Evolutionary conservation across 768 basidiomycete species (phyloP), one percentile per base, ranked within the genome.

Genomic region (Lepiota venenata): DNA sequence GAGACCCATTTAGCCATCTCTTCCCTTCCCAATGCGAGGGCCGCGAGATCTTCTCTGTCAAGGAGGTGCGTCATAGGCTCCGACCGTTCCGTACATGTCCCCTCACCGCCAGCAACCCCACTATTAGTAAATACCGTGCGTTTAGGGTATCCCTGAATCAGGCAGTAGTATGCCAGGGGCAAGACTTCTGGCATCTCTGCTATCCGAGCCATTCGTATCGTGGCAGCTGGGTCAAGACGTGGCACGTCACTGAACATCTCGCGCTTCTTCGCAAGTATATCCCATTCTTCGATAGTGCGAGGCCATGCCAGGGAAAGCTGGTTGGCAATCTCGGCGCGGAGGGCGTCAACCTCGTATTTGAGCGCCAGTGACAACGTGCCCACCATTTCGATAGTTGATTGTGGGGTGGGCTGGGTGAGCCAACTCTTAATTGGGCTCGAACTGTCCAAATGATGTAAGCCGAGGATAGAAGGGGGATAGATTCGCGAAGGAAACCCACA

Each of bases 341-440:
- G 57, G 7, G 47, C 35, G 11, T 48, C 41, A 27, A 54, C 32
- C n/a, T 58, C 57, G 27, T 58, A 58, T 35, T 58, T 54, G 43
- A 52, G 51, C 14, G 51, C 51, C 8, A 52, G n/a, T 7, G 27
- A 41, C 43, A 52, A 25, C 36, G 37, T 43, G 43, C 51, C 51
- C 12, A 52, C 51, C 43, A 52, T 52, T 36, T 52, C 51, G 36
- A 44, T 38, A 3, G 43, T 45, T 20, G 51, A 45, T 20, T 52
- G 43, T 15, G 27, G 21, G 20, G 51, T 38, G n/a, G 51, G 43
- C 14, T 52, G 51, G 1, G 51, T 52, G 22, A 52, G 51, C 51
- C 51, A 52, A 7, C 32, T 38, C 36, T 45, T 52, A 21, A 52
- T 25, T 3, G 51, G 51, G 20, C 51, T 52, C n/a, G 51, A 32